Conservation (phyloP, 257 asterid genomes). For the Solanum habrochaites region DNA sequence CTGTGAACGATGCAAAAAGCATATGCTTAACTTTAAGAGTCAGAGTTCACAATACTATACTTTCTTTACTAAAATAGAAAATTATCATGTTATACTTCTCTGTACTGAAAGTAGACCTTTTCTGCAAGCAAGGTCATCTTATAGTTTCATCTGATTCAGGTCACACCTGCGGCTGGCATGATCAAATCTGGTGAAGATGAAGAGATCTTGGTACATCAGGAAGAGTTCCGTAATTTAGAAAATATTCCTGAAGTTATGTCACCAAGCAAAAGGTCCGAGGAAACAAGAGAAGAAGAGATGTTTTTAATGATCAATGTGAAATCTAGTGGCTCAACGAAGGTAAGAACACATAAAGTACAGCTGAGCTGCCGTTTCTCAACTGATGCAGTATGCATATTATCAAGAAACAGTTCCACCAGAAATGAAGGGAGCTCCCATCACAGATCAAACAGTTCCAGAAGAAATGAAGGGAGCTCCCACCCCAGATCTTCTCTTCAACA, state of each 20-base stretch:
- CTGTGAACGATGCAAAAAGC: background rate
- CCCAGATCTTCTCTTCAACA: conserved; percentile 6
- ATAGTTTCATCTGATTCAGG: conserved; percentile 27
- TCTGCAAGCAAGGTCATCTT: background rate
- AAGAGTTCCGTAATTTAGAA: conserved; percentile 46
- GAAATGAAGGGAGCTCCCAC: conserved; percentile 26
- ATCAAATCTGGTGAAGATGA: conserved; percentile 44
- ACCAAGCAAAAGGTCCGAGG: conserved; percentile 81
- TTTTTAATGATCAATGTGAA: conserved; percentile 40
- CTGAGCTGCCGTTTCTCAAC: conserved; percentile 36
- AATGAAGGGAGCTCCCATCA: conserved; percentile 26
- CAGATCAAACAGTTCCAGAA: conserved; percentile 3
- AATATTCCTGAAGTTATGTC: conserved; percentile 53
- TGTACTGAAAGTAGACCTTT: background rate
- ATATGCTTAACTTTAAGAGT: background rate
- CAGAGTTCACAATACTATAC: background rate
- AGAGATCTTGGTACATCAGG: conserved; percentile 51
- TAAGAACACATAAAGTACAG: conserved; percentile 30
- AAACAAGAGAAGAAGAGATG: conserved; percentile 61
- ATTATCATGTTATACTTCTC: background rate
- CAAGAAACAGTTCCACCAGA: conserved; percentile 27
- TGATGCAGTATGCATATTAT: conserved; percentile 8
- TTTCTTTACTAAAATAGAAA: background rate
- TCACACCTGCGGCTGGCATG: conserved; percentile 59
- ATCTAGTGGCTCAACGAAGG: conserved; percentile 41